Evolutionary conservation across 2,329 filamentous ascomycete species (phyloP).

Genomic region (Colletotrichum sp.): DNA sequence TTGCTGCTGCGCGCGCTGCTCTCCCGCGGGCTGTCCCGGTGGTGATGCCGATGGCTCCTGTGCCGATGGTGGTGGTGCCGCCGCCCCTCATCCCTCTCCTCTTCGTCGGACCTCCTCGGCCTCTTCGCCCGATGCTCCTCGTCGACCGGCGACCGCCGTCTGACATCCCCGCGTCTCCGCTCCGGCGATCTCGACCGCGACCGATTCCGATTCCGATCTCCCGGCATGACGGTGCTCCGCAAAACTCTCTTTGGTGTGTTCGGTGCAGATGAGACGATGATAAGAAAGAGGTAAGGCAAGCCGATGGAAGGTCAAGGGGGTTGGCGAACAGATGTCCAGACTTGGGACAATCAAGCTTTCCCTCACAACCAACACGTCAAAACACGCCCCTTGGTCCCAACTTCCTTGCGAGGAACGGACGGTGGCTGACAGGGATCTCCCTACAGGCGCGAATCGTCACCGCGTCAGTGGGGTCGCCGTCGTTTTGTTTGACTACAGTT

Average conservation of each 20-base stretch:
- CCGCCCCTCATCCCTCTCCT: background rate
- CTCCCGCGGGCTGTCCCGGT: slow-evolving; percentile 1
- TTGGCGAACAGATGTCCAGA: background rate
- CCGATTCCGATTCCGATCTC: slow-evolving; percentile 29
- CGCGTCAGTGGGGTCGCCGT: background rate
- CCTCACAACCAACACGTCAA: background rate
- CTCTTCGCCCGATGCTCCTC: background rate
- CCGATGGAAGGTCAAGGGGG: background rate
- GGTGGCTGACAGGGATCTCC: background rate
- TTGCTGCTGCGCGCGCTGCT: background rate
- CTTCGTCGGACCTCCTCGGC: background rate
- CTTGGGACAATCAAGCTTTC: background rate
- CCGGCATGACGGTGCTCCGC: background rate
- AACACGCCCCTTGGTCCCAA: background rate
- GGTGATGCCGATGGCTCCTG: background rate
- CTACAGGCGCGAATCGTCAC: background rate
- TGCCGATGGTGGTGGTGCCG: slow-evolving; percentile 12
- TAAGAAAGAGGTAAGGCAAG: background rate
- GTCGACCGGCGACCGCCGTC: slow-evolving; percentile 8
- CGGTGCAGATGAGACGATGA: background rate
- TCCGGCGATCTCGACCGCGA: slow-evolving; percentile 10
- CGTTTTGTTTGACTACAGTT: slow-evolving; percentile 18
- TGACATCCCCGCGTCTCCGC: background rate
- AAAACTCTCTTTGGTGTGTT: background rate
- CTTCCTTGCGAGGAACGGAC: background rate